Evolutionary conservation across 768 basidiomycete species (phyloP).

Genomic region (Pisolithus orientalis): DNA sequence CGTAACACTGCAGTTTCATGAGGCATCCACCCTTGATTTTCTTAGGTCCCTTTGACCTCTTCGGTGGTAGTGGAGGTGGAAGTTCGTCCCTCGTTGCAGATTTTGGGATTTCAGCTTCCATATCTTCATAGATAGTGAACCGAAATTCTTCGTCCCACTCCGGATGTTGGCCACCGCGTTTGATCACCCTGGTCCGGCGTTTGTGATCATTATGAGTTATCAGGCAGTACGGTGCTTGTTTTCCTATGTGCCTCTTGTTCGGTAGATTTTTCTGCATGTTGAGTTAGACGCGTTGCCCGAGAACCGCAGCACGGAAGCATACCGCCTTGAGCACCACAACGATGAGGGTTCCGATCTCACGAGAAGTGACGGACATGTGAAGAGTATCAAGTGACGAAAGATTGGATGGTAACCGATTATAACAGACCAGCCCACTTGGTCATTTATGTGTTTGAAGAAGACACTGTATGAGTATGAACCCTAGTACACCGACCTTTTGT

Average conservation of each 20-base stretch:
- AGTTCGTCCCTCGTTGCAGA: constrained; percentile 36
- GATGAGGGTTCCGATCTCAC: constrained; percentile 88
- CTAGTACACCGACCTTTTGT: no score
- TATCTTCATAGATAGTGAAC: constrained; percentile 81
- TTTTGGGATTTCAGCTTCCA: constrained; percentile 44
- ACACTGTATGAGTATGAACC: neutral
- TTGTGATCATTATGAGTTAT: constrained; percentile 77
- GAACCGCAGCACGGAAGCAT: constrained; percentile 30
- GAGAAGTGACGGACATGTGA: constrained; percentile 54
- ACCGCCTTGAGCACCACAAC: constrained; percentile 93
- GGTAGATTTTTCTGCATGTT: constrained; percentile 71
- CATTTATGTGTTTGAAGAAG: neutral
- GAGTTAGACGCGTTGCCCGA: constrained; percentile 12
- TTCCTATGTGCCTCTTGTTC: constrained; percentile 88
- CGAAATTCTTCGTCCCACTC: constrained; percentile 99
- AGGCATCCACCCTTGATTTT: constrained; percentile 64
- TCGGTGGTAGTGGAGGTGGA: constrained; percentile 69
- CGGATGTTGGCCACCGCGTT: constrained; percentile 95
- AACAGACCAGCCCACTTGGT: no score
- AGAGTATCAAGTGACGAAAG: constrained; percentile 1
- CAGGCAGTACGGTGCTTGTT: constrained; percentile 94
- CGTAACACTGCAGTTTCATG: constrained; percentile 84
- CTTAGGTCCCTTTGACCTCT: constrained; percentile 39
- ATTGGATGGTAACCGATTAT: neutral
- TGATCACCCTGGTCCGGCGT: constrained; percentile 87